These are phyloP conservation scores for Russula compacta DNA, from an alignment of 768 basidiomycete genomes.

Conservation along the genomic window DNA sequence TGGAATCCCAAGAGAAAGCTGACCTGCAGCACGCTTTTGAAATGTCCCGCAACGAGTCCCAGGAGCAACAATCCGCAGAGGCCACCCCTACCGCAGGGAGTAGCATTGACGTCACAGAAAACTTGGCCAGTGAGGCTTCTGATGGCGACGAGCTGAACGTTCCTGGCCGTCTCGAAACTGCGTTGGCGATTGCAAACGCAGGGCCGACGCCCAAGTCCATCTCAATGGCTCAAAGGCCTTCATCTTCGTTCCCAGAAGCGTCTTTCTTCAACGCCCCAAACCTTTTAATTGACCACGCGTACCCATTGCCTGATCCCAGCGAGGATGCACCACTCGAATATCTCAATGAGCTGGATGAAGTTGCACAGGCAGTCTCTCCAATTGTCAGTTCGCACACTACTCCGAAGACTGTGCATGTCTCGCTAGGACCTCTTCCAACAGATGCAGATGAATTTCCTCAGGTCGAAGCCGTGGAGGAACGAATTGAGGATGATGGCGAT, in stretches of 20 bases:
- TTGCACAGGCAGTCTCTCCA: background rate
- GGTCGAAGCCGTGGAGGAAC: background rate
- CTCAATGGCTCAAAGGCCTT: constrained; percentile 5
- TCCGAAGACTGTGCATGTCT: background rate
- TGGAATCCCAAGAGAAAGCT: constrained; percentile 33
- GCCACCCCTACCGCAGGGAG: background rate
- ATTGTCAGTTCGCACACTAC: background rate
- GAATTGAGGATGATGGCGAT: background rate
- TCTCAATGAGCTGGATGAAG: constrained; percentile 4
- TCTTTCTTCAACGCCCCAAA: constrained; percentile 33
- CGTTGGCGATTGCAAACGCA: constrained; percentile 56
- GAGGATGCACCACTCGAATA: constrained; percentile 9
- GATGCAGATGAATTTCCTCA: background rate
- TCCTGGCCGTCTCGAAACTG: constrained; percentile 55
- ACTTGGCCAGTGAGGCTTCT: constrained; percentile 6
- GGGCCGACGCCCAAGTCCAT: constrained; percentile 29
- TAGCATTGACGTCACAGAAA: constrained; percentile 6
- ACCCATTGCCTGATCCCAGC: background rate
- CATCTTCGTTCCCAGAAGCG: constrained; percentile 10
- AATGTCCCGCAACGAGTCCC: constrained; percentile 21
- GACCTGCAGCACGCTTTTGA: constrained; percentile 26
- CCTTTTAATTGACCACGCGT: constrained; percentile 21
- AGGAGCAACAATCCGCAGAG: constrained; percentile 8
- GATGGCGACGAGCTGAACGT: constrained; percentile 42
- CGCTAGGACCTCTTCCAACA: background rate